These are phyloP conservation scores for Fusarium longipes DNA, from an alignment of 2,329 filamentous ascomycete genomes.

Conservation along the genomic window DNA sequence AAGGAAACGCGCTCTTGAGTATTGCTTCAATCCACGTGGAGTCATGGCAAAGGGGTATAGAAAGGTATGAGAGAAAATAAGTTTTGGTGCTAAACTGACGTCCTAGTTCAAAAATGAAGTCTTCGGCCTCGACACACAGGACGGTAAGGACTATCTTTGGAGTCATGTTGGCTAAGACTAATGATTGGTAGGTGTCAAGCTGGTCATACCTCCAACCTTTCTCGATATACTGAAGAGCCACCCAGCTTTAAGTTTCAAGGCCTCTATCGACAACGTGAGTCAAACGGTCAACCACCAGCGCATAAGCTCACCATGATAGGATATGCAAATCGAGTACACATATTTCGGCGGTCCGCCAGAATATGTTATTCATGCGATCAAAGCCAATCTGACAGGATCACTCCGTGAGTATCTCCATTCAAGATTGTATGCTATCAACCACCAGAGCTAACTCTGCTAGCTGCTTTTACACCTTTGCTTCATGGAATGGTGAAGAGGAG, in stretches of 20 bases:
- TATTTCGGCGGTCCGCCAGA: constrained; percentile 20
- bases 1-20: constrained; percentile 13
- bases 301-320: background rate
- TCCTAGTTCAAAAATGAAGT: constrained; percentile 22
- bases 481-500: constrained; percentile 15
- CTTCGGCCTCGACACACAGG: constrained; percentile 19
- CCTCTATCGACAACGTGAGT: constrained; percentile 13
- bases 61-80: background rate
- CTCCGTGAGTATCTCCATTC: background rate
- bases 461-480: background rate
- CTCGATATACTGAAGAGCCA: constrained; percentile 16
- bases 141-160: background rate
- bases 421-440: fast-evolving
- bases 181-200: background rate
- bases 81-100: fast-evolving
- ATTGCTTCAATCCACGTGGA: constrained; percentile 16
- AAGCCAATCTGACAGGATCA: constrained; percentile 5
- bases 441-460: background rate
- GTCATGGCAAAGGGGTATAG: constrained; percentile 15
- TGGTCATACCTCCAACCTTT: background rate
- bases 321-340: constrained; percentile 30
- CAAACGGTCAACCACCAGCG: fast-evolving
- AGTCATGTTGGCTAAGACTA: fast-evolving
- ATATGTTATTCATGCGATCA: constrained; percentile 21
- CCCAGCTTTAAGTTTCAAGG: constrained; percentile 20